These are phyloP conservation scores for Suhomyces bolitotheri DNA, from an alignment of 1,139 yeast genomes.

Conservation along the genomic window DNA sequence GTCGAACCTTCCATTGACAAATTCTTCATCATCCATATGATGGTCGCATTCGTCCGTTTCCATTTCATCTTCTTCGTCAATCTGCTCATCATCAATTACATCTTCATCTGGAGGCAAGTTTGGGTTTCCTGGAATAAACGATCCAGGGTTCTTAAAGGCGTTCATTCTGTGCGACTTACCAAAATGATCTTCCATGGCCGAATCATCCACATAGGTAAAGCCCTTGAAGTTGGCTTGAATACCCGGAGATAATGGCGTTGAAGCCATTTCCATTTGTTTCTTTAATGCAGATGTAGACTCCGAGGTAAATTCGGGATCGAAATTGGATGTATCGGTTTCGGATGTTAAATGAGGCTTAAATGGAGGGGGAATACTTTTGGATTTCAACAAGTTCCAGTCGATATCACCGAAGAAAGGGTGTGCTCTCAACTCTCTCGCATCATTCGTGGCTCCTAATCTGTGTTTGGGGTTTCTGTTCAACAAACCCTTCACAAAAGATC, in stretches of 20 bases:
- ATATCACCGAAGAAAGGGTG: slow-evolving; percentile 90
- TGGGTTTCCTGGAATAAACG: slow-evolving; percentile 77
- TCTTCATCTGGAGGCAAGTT: slow-evolving; percentile 81
- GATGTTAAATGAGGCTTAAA: slow-evolving; percentile 89
- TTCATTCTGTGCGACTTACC: slow-evolving; percentile 47
- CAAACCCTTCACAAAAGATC: slow-evolving; percentile 91
- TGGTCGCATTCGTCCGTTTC: slow-evolving; percentile 55
- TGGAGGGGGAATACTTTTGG: slow-evolving; percentile 94
- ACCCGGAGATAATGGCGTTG: slow-evolving; percentile 90
- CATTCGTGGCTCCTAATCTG: slow-evolving; percentile 85
- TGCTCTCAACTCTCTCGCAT: slow-evolving; percentile 86
- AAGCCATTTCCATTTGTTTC: slow-evolving; percentile 62
- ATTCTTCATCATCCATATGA: slow-evolving; percentile 61
- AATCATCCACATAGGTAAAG: slow-evolving; percentile 91
- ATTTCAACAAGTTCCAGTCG: slow-evolving; percentile 79
- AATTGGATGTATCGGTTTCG: slow-evolving; percentile 92
- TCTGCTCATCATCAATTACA: slow-evolving; percentile 73
- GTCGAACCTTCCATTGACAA: slow-evolving; percentile 88
- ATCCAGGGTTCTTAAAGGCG: slow-evolving; percentile 61
- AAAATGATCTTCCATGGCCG: slow-evolving; percentile 87
- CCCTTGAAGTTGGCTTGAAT: slow-evolving; percentile 96
- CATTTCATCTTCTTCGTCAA: slow-evolving; percentile 56
- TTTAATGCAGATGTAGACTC: slow-evolving; percentile 82
- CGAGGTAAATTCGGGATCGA: slow-evolving; percentile 95
- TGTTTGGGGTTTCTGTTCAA: slow-evolving; percentile 94